phyloP scores from a whole-genome alignment of 768 basidiomycete species.

The Coprinopsis sp. region DNA sequence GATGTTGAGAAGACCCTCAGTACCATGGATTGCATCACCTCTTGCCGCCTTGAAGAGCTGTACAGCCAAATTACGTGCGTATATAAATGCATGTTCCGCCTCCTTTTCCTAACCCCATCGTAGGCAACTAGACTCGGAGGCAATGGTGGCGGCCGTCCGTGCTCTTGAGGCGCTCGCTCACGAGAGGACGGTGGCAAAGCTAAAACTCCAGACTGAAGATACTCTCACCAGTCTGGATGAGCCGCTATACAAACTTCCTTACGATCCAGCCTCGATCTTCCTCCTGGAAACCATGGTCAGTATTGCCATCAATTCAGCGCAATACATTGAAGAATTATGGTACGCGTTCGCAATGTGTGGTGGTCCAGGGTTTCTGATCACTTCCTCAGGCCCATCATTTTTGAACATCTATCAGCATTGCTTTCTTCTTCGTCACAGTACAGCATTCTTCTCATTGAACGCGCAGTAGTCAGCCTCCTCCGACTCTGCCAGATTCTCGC shows the following conservation, averaged over 20 bases:
- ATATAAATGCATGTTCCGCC: background rate
- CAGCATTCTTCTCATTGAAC: constrained; percentile 87
- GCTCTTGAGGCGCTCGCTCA: constrained; percentile 90
- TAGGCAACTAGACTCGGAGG: constrained; percentile 75
- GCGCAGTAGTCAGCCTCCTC: constrained; percentile 86
- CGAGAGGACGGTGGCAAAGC: constrained; percentile 75
- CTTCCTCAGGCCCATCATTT: constrained; percentile 79
- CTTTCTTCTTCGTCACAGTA: constrained; percentile 75
- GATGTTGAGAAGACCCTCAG: constrained; percentile 94
- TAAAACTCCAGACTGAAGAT: constrained; percentile 69
- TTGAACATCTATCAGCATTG: constrained; percentile 85
- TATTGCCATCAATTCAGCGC: constrained; percentile 70
- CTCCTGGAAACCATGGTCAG: constrained; percentile 94
- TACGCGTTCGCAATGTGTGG: constrained; percentile 29
- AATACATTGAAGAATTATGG: constrained; percentile 88
- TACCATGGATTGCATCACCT: constrained; percentile 91
- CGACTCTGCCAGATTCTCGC: constrained; percentile 81
- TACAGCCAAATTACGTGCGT: constrained; percentile 90
- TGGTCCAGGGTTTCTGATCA: background rate
- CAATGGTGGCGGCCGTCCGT: constrained; percentile 77
- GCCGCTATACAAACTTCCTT: constrained; percentile 60
- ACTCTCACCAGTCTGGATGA: constrained; percentile 37
- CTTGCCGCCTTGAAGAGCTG: constrained; percentile 90
- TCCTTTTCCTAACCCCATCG: constrained; percentile 3
- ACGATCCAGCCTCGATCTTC: constrained; percentile 94